These are phyloP conservation scores for Mycena floridula DNA, from an alignment of 768 basidiomycete species.

Conservation along the genomic window DNA sequence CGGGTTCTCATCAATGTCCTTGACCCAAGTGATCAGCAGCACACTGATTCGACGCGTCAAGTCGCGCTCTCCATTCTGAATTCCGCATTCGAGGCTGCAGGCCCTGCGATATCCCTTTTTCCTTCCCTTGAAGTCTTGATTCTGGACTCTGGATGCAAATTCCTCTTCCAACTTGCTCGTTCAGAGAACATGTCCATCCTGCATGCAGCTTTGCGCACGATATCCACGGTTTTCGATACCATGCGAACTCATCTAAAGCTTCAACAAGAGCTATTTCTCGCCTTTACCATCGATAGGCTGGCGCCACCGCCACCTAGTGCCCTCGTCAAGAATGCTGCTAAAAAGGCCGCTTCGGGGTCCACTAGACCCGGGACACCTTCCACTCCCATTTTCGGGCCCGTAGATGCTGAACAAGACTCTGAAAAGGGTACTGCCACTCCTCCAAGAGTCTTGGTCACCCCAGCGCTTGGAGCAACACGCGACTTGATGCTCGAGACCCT, in stretches of 20 bases:
- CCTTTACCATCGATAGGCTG: slow-evolving; percentile 89
- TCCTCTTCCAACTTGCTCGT: slow-evolving; percentile 92
- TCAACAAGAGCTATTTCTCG: slow-evolving; percentile 91
- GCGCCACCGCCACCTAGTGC: slow-evolving; percentile 42
- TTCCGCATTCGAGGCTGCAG: slow-evolving; percentile 81
- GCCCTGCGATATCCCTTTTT: slow-evolving; percentile 67
- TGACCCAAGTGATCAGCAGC: slow-evolving; percentile 90
- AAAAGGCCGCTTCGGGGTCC: slow-evolving; percentile 32
- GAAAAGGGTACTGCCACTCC: slow-evolving; percentile 41
- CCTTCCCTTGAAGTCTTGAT: slow-evolving; percentile 73
- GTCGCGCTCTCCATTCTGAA: slow-evolving; percentile 86
- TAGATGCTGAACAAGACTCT: slow-evolving; percentile 36
- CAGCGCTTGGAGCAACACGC: slow-evolving; percentile 81
- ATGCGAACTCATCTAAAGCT: slow-evolving; percentile 84
- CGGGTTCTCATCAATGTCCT: slow-evolving; percentile 93
- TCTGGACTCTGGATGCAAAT: slow-evolving; percentile 89
- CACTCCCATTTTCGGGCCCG: slow-evolving; percentile 35
- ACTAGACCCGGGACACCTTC: slow-evolving; percentile 48
- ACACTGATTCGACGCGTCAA: slow-evolving; percentile 93
- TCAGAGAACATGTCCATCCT: slow-evolving; percentile 82
- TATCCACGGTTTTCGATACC: slow-evolving; percentile 83
- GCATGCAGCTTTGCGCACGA: slow-evolving; percentile 75
- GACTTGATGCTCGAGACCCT: slow-evolving; percentile 89
- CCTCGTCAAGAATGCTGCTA: slow-evolving; percentile 22
- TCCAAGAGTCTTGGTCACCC: slow-evolving; percentile 56